These are phyloP conservation scores for Ehretia macrophylla DNA, from an alignment of 257 asterid species.

Conservation along the genomic window DNA sequence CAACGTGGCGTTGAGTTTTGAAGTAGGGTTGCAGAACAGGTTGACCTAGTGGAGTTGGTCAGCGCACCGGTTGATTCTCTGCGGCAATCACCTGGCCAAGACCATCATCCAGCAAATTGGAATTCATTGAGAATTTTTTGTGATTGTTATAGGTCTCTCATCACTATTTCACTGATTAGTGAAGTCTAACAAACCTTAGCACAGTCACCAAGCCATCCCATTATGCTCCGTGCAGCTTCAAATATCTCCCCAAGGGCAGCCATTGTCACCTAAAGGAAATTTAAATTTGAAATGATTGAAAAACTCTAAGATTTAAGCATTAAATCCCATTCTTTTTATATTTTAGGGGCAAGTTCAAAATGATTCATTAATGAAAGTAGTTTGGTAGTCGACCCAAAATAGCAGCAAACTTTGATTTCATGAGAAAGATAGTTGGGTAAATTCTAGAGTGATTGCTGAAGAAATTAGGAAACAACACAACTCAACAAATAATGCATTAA, in stretches of 20 bases:
- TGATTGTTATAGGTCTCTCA: neutral
- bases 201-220: slow-evolving; percentile 98
- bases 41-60: slow-evolving; percentile 98
- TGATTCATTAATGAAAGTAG: too few species aligned
- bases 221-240: slow-evolving; percentile 91
- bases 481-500: too few species aligned
- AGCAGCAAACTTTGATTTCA: too few species aligned
- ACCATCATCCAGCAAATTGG: slow-evolving; percentile 7
- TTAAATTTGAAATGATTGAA: neutral
- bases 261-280: slow-evolving; percentile 62
- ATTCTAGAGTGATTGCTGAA: too few species aligned
- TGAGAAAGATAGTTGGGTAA: too few species aligned
- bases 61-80: slow-evolving; percentile 77
- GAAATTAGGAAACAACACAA: too few species aligned
- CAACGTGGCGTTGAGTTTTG: slow-evolving; percentile 69
- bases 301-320: neutral
- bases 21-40: slow-evolving; percentile 97
- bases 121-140: neutral
- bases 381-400: too few species aligned
- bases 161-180: neutral
- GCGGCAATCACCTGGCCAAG: slow-evolving; percentile 73
- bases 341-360: too few species aligned
- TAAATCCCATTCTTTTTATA: too few species aligned
- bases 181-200: slow-evolving; percentile 69
- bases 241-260: slow-evolving; percentile 87